These are phyloP conservation scores for Apiospora arundinis DNA, from an alignment of 2,329 filamentous ascomycete genomes.

Conservation along the genomic window DNA sequence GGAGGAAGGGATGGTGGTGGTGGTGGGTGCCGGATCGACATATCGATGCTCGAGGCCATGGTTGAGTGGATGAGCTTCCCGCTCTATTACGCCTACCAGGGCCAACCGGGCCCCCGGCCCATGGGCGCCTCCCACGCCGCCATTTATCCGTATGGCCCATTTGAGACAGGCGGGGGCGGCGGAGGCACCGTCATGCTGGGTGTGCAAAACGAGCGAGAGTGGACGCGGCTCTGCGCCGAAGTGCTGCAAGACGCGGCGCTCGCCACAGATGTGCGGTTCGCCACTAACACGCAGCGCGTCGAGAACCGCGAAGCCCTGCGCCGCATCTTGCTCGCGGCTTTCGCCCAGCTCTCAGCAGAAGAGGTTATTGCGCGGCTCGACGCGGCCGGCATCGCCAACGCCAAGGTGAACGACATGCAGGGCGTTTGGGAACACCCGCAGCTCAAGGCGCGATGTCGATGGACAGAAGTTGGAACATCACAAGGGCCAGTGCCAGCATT, in stretches of 20 bases:
- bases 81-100: slow-evolving; percentile 58
- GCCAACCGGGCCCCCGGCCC: slow-evolving; percentile 48
- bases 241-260: slow-evolving; percentile 52
- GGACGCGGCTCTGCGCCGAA: slow-evolving; percentile 53
- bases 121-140: slow-evolving; percentile 59
- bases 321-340: slow-evolving; percentile 50
- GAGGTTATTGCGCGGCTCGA: slow-evolving; percentile 52
- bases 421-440: slow-evolving; percentile 61
- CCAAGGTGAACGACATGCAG: slow-evolving; percentile 61
- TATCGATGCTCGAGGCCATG: slow-evolving; percentile 65
- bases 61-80: slow-evolving; percentile 66
- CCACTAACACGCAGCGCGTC: slow-evolving; percentile 51
- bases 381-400: slow-evolving; percentile 58
- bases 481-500: slow-evolving; percentile 54
- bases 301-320: slow-evolving; percentile 54
- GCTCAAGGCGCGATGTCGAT: slow-evolving; percentile 55
- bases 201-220: slow-evolving; percentile 64
- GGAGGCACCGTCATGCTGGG: slow-evolving; percentile 57
- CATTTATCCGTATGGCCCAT: slow-evolving; percentile 64
- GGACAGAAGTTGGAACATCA: slow-evolving; percentile 56
- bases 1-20: slow-evolving; percentile 36
- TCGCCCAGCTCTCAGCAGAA: slow-evolving; percentile 46
- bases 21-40: slow-evolving; percentile 56
- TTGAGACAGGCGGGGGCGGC: slow-evolving; percentile 53
- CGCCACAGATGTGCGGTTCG: slow-evolving; percentile 53